Base-by-base conservation (phyloP, 1,139 yeast species). In the Debaryomyces nepalensis region DNA sequence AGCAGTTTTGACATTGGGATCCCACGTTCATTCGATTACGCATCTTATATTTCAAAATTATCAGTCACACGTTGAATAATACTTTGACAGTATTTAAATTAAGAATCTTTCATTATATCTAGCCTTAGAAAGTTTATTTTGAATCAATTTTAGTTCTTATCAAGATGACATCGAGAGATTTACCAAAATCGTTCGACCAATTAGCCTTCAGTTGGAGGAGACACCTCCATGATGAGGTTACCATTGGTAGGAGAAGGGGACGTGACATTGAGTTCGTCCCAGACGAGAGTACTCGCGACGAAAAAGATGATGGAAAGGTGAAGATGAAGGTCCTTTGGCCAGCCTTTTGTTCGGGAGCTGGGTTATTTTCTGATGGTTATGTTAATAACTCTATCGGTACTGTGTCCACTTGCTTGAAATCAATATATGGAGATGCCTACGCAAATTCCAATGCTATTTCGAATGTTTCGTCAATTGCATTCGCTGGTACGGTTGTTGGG, bases 401-500 rank as follows among this genome's bases (percentile, higher is more conserved):
- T 8, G 95, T 85, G 14, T 73, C 83, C 35, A 81, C 90, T 10
- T 82, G 90, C 65, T 73, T 90, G 48, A 61, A 73, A 11, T 66
- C 60, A 3, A 69, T 90, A 29, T 90, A 90, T 59, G 89, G 89
- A 10, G 62, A 61, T 0, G 78, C 77, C 54, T 84, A 84, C 58
- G 63, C 79, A 3, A 56, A 75, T 9, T 85, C 95, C 0, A 63
- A 66, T 39, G 96, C 96, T 19, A 79, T 86, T 44, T 75, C 81
- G 47, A 88, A 89, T 57, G 87, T 90, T 42, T 76, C 95, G 0
- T 82, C 96, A n/a, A 86, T 90, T 58, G 96, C 90, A 0, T 90
- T 90, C 59, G 96, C 78, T 9, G 97, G 97, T 54, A 89, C 91
- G 3, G 95, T 90, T 39, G 76, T 87, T n/a, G 97, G 97, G 33